phyloP scores from a whole-genome alignment of 805 yeast species.

The Wickerhamiella siamensis region DNA sequence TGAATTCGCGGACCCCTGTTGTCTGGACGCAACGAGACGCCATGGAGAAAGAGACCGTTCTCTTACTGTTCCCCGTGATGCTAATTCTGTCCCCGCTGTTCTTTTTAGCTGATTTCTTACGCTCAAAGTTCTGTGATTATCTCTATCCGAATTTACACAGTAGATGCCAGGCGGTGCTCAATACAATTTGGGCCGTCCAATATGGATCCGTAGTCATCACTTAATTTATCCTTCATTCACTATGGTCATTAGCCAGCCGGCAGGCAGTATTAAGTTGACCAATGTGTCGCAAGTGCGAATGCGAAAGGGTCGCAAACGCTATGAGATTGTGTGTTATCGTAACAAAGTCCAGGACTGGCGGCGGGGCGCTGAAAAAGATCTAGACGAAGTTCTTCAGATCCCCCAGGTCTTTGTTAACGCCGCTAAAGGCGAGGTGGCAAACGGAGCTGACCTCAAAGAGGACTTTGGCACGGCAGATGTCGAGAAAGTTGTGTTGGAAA shows the following conservation, averaged over 20 bases:
- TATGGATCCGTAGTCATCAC: conserved; percentile 4
- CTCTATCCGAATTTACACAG: neutral
- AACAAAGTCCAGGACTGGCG: conserved; percentile 96
- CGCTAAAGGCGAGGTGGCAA: conserved; percentile 87
- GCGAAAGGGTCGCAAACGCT: conserved; percentile 77
- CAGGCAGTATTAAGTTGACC: conserved; percentile 75
- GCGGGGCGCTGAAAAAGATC: conserved; percentile 71
- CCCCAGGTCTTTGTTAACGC: conserved; percentile 90
- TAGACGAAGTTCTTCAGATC: conserved; percentile 91
- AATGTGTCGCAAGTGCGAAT: conserved; percentile 87
- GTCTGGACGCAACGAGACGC: neutral
- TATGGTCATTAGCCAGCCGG: conserved; percentile 72
- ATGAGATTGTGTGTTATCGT: conserved; percentile 92
- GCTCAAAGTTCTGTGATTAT: neutral
- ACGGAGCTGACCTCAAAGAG: conserved; percentile 62
- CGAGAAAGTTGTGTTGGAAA: conserved; percentile 64
- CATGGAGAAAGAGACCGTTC: neutral
- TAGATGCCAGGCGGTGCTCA: neutral
- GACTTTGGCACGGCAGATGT: conserved; percentile 65
- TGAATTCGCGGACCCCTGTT: neutral
- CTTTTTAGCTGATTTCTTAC: neutral
- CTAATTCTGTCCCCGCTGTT: conserved; percentile 2
- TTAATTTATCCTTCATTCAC: neutral
- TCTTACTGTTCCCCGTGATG: neutral
- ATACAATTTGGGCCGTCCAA: neutral